These are phyloP conservation scores for Saccharomycopsis sp. DNA, from an alignment of 805 yeast genomes.

Conservation along the genomic window DNA sequence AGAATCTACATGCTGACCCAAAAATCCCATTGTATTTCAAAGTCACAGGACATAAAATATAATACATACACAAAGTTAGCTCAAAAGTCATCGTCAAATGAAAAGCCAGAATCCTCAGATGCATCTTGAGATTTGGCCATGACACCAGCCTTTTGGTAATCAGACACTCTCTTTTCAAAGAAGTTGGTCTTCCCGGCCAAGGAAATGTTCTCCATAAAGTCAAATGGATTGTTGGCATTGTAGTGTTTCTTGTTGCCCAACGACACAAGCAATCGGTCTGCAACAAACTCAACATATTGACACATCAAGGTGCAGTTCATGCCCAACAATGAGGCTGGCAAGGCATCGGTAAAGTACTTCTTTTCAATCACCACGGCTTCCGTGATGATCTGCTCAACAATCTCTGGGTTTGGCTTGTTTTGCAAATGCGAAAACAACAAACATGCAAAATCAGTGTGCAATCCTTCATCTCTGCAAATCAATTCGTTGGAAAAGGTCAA, in stretches of 20 bases:
- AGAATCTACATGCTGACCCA: background rate
- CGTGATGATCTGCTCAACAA: constrained; percentile 78
- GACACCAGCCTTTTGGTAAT: constrained; percentile 98
- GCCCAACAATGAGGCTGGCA: constrained; percentile 88
- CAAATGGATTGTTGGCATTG: constrained; percentile 90
- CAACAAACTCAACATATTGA: constrained; percentile 96
- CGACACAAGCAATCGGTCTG: constrained; percentile 88
- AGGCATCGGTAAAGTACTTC: constrained; percentile 89
- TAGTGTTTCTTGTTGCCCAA: constrained; percentile 85
- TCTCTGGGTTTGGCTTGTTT: constrained; percentile 73
- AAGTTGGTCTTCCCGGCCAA: constrained; percentile 98
- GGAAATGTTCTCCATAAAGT: constrained; percentile 97
- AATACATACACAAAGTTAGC: background rate
- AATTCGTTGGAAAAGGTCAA: constrained; percentile 95
- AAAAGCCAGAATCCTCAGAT: constrained; percentile 48
- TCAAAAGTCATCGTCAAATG: constrained; percentile 91
- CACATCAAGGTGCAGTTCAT: constrained; percentile 93
- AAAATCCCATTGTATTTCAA: no score
- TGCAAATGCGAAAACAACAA: constrained; percentile 85
- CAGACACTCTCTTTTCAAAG: constrained; percentile 97
- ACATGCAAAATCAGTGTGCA: constrained; percentile 98
- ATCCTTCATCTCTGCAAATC: constrained; percentile 97
- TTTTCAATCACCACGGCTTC: constrained; percentile 95
- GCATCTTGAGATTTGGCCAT: constrained; percentile 59
- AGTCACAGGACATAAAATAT: background rate